Evolutionary conservation across 2,329 filamentous ascomycete genomes (phyloP).

Genomic region (Aspergillus piperis): DNA sequence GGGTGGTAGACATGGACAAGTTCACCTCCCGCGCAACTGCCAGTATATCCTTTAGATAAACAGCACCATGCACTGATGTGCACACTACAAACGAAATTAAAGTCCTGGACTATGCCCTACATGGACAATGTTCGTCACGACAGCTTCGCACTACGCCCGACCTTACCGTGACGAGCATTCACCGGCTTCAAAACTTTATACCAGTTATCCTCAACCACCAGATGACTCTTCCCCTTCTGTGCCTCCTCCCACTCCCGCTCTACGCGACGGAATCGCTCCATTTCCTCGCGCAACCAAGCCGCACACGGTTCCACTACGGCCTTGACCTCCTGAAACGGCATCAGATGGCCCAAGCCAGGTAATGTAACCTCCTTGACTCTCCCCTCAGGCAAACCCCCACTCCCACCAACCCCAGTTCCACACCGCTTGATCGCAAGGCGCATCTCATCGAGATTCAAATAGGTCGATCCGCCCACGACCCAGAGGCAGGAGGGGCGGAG

Average conservation of each 20-base stretch:
- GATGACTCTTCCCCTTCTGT: not conserved
- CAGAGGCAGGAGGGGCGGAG: not conserved
- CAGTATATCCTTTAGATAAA: too few species aligned
- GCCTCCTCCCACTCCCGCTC: not conserved
- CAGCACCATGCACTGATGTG: too few species aligned
- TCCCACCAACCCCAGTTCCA: not conserved
- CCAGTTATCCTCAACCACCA: not conserved
- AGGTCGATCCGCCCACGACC: not conserved
- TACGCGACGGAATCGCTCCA: not conserved
- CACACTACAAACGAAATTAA: too few species aligned
- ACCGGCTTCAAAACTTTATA: not conserved
- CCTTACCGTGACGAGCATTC: not conserved
- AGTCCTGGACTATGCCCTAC: too few species aligned
- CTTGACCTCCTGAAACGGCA: not conserved
- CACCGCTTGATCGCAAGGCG: not conserved
- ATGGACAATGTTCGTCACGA: not conserved
- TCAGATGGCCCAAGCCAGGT: not conserved
- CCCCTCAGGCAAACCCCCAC: not conserved
- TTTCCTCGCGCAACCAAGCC: not conserved
- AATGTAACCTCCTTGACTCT: not conserved
- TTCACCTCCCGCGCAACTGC: too few species aligned
- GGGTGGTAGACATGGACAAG: too few species aligned
- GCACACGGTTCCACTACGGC: not conserved
- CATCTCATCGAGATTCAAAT: not conserved
- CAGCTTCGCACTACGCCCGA: not conserved